Percentiles rank a stretch among this genome's conserved stretches.
Conservation (phyloP, 2,329 filamentous ascomycete species). For the Berkeleyomyces basicola region DNA sequence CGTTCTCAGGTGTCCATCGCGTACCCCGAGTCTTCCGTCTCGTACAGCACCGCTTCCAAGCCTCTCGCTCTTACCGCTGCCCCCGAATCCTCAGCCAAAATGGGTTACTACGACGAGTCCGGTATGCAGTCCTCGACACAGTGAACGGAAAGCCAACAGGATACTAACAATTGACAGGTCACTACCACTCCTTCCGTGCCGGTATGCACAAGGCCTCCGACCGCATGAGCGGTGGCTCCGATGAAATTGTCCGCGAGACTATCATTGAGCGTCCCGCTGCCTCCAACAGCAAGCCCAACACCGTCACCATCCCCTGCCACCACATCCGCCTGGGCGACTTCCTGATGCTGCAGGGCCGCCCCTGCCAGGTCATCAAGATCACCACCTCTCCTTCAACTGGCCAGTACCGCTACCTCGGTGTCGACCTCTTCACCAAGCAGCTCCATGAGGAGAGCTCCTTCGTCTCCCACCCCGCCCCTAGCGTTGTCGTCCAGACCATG, state of each 20-base stretch:
- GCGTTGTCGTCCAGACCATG: slow-evolving; percentile 98
- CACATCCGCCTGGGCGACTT: slow-evolving; percentile 98
- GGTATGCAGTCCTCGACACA: slow-evolving; percentile 27
- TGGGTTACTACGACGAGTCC: slow-evolving; percentile 50
- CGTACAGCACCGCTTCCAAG: slow-evolving; percentile 4
- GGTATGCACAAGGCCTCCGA: slow-evolving; percentile 41
- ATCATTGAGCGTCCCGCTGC: slow-evolving; percentile 19
- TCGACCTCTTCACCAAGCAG: slow-evolving; percentile 99
- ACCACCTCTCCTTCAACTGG: slow-evolving; percentile 93
- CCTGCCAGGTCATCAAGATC: slow-evolving; percentile 99
- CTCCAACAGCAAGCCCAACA: slow-evolving; percentile 43
- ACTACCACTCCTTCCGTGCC: slow-evolving; percentile 42
- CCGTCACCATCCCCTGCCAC: slow-evolving; percentile 96
- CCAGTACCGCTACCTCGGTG: slow-evolving; percentile 98
- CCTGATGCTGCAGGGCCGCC: slow-evolving; percentile 94
- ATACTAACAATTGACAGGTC: slow-evolving; percentile 25
- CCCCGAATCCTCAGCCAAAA: slow-evolving; percentile 25
- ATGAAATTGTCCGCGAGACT: slow-evolving; percentile 30
- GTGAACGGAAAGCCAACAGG: neutral
- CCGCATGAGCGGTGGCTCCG: slow-evolving; percentile 32
- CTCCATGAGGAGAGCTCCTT: slow-evolving; percentile 97
- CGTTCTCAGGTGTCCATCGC: slow-evolving; percentile 12
- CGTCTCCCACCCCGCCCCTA: slow-evolving; percentile 90
- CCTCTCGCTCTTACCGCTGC: slow-evolving; percentile 16
- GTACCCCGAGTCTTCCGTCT: slow-evolving; percentile 11